phyloP scores from a whole-genome alignment of 139 green algal species.

The Helicosporidium sp. region DNA sequence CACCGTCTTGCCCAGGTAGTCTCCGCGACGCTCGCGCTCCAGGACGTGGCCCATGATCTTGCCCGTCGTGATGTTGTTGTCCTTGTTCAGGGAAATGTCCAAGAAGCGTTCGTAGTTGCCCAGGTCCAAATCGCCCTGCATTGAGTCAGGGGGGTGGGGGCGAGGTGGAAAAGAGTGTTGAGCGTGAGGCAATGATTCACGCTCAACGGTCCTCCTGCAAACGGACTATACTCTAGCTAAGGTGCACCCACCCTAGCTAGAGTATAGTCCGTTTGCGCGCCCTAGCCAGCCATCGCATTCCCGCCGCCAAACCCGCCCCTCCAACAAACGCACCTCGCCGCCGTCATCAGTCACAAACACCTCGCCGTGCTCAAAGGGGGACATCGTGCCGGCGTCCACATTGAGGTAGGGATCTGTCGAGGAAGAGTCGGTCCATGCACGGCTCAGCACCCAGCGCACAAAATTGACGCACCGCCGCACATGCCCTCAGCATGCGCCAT shows the following conservation, averaged over 20 bases:
- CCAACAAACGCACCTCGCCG: constrained; percentile 61
- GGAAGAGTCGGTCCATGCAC: neutral
- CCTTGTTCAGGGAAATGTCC: constrained; percentile 77
- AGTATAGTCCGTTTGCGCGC: too few species aligned
- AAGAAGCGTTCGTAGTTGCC: constrained; percentile 99
- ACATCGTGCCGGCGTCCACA: constrained; percentile 97
- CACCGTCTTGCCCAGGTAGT: constrained; percentile 97
- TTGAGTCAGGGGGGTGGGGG: neutral
- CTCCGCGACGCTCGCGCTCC: constrained; percentile 74
- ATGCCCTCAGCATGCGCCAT: too few species aligned
- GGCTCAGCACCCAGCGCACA: neutral
- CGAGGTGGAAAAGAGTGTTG: neutral
- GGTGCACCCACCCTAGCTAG: too few species aligned
- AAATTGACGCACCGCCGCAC: too few species aligned
- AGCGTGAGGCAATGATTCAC: neutral
- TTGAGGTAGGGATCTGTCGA: constrained; percentile 97
- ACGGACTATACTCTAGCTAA: too few species aligned
- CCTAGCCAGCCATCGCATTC: too few species aligned
- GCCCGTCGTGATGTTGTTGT: constrained; percentile 97
- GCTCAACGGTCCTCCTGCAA: too few species aligned
- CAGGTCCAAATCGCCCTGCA: constrained; percentile 82
- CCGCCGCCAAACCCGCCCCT: too few species aligned
- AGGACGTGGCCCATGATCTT: constrained; percentile 61
- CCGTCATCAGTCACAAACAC: constrained; percentile 98
- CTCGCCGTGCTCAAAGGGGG: constrained; percentile 96